Evolutionary conservation across 2,329 filamentous ascomycete species (phyloP), one percentile per base, ranked within the genome.

Genomic region (Alternaria incomplexa): DNA sequence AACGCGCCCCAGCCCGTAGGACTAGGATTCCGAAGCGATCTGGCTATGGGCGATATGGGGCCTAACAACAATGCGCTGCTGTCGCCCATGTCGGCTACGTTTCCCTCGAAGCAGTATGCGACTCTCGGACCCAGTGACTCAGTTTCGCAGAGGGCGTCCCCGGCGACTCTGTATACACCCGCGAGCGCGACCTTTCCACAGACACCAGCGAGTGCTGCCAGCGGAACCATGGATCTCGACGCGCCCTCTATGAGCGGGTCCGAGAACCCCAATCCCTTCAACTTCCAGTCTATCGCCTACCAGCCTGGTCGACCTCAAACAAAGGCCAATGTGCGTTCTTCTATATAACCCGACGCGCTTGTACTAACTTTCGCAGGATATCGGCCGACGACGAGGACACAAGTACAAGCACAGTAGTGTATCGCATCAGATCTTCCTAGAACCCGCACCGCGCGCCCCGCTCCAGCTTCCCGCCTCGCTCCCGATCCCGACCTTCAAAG

Each of bases 331-430:
- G 77, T 77, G 67, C 43, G 70, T 62, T 17, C 47, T 22, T 44
- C 30, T 23, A 28, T 11, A 44, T 20, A 54, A 13, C 15, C 5
- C 26, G 9, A 40, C 44, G 23, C 32, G 15, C 53, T 13, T n/a
- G 20, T 54, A 66, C 62, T 80, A 66, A 79, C 71, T 70, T 67
- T 57, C 43, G 56, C 79, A 96, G 90, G 95, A 93, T 72, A 89
- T 97, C 67, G 94, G 94, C 67, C 93, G 97, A 80, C 89, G 96
- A 69, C 91, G 95, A 64, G 96, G 96, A 66, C 96, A 99, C 83
- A 93, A 96, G 79, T 99, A 99, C 86, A 97, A 97, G 78, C 95
- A 98, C 83, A 96, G 92, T 79, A 97, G 93, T 78, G 91, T 99
- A 61, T 97, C 93, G 20, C 94, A 98, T 78, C 94, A 97, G 80